These are phyloP conservation scores for Saxispiralis lemnorum DNA, from an alignment of 495 filamentous ascomycete species.

Conservation along the genomic window DNA sequence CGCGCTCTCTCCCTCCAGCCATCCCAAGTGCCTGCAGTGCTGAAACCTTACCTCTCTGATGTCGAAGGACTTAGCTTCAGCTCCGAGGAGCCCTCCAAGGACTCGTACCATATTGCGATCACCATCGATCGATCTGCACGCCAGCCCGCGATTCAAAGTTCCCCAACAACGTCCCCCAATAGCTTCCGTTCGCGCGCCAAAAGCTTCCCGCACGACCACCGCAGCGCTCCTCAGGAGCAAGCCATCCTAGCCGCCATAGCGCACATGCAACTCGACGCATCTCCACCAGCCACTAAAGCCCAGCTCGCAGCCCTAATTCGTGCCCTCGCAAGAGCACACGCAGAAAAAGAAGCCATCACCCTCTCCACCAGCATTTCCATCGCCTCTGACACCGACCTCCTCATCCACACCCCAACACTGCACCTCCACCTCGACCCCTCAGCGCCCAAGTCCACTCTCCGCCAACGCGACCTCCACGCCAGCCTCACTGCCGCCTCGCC, in stretches of 20 bases:
- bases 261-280: slow-evolving; percentile 34
- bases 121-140: slow-evolving; percentile 45
- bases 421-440: slow-evolving; percentile 66
- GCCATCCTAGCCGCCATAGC: slow-evolving; percentile 29
- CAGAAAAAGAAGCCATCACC: slow-evolving; percentile 46
- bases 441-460: slow-evolving; percentile 44
- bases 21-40: slow-evolving; percentile 39
- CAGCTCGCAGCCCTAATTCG: slow-evolving; percentile 34
- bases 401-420: slow-evolving; percentile 25
- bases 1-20: slow-evolving; percentile 43
- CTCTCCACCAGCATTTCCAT: slow-evolving; percentile 12
- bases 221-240: slow-evolving; percentile 19
- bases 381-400: not conserved
- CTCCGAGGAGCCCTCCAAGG: slow-evolving; percentile 18
- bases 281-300: slow-evolving; percentile 21
- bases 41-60: slow-evolving; percentile 29
- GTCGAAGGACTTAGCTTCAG: slow-evolving; percentile 2
- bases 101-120: slow-evolving; percentile 38
- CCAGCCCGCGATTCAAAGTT: slow-evolving; percentile 50
- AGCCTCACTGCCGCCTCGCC: slow-evolving; percentile 29
- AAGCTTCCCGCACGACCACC: slow-evolving; percentile 48
- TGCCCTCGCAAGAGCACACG: slow-evolving; percentile 42
- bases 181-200: slow-evolving; percentile 24
- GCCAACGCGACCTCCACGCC: slow-evolving; percentile 47
- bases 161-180: slow-evolving; percentile 30